These are phyloP conservation scores for Xylaria sp. DNA, from an alignment of 2,329 filamentous ascomycete genomes.

Conservation along the genomic window DNA sequence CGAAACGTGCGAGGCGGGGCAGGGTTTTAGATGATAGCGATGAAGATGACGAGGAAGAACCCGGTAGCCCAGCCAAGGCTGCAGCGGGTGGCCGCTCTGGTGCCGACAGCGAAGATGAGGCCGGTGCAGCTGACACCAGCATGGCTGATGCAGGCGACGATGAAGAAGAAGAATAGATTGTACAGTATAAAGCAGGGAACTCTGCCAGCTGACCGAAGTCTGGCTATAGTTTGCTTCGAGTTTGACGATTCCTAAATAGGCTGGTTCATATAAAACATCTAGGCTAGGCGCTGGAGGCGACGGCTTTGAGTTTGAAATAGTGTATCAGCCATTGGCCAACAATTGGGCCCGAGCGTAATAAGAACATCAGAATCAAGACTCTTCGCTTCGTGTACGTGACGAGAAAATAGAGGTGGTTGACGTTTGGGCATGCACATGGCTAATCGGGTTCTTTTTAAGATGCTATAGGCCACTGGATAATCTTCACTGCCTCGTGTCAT, in stretches of 20 bases:
- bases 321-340: constrained; percentile 20
- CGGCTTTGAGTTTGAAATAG: constrained; percentile 21
- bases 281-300: constrained; percentile 24
- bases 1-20: constrained; percentile 60
- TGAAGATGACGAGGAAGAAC: constrained; percentile 58
- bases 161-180: constrained; percentile 50
- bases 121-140: constrained; percentile 47
- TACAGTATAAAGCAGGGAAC: constrained; percentile 31
- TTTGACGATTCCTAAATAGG: not conserved
- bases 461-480: not conserved
- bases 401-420: no score
- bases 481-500: not conserved
- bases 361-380: constrained; percentile 3
- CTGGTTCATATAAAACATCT: constrained; percentile 11
- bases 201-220: not conserved
- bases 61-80: constrained; percentile 45
- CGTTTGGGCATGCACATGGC: not conserved
- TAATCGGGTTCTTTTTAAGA: not conserved
- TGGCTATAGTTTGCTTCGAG: constrained; percentile 3
- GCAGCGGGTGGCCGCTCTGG: constrained; percentile 35
- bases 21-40: constrained; percentile 66
- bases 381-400: no score
- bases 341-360: constrained; percentile 3
- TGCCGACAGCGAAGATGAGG: constrained; percentile 39
- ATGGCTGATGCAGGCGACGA: constrained; percentile 52